Evolutionary conservation across 2,329 filamentous ascomycete genomes (phyloP).

Genomic region (Talaromyces marneffei): DNA sequence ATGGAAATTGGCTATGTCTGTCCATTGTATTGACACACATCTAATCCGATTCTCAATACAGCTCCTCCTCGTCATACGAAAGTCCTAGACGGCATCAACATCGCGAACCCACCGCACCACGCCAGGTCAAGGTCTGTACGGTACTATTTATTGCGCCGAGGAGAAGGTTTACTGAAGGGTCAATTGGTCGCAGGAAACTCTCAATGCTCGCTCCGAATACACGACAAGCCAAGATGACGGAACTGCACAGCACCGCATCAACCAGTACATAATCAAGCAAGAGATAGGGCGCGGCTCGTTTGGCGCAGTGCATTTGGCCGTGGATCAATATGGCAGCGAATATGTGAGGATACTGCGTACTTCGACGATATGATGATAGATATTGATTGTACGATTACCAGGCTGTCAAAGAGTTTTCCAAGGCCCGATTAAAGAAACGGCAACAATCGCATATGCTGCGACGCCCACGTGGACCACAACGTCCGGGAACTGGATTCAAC

Average conservation of each 20-base stretch:
- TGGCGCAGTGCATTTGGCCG: conserved; percentile 83
- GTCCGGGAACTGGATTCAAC: conserved; percentile 55
- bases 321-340: conserved; percentile 86
- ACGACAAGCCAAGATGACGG: conserved; percentile 79
- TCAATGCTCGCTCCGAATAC: conserved; percentile 83
- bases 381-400: conserved; percentile 32
- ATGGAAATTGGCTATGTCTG: conserved; percentile 10
- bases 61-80: conserved; percentile 54
- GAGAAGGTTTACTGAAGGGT: conserved; percentile 16
- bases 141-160: not conserved
- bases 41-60: conserved; percentile 22
- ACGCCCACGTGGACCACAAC: conserved; percentile 50
- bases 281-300: conserved; percentile 97
- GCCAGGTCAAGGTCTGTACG: conserved; percentile 56
- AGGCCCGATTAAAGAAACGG: conserved; percentile 79
- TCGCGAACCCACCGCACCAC: conserved; percentile 54
- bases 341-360: conserved; percentile 58
- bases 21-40: too few species aligned
- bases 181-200: conserved; percentile 62
- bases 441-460: conserved; percentile 84
- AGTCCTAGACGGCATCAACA: conserved; percentile 62
- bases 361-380: not conserved
- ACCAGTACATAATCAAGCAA: conserved; percentile 89
- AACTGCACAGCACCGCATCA: conserved; percentile 75
- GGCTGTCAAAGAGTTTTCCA: conserved; percentile 98